These are phyloP conservation scores for Penicillium pancosmium DNA, from an alignment of 495 filamentous ascomycete genomes.

Conservation along the genomic window DNA sequence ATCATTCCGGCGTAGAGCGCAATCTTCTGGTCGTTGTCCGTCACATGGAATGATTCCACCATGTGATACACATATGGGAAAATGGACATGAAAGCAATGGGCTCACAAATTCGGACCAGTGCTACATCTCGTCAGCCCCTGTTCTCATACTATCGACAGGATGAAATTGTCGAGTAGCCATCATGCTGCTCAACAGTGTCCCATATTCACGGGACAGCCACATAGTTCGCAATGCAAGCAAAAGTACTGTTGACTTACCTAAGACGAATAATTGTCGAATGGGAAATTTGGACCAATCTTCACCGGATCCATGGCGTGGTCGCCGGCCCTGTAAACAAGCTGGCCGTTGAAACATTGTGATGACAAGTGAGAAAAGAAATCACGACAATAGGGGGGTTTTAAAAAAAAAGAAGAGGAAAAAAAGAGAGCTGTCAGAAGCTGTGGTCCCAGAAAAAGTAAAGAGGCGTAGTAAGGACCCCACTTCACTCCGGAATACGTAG, in stretches of 20 bases:
- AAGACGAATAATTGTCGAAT: slow-evolving; percentile 70
- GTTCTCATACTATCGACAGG: neutral
- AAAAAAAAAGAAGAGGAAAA: slow-evolving; percentile 7
- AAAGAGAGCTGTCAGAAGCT: slow-evolving; percentile 7
- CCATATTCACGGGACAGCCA: slow-evolving; percentile 6
- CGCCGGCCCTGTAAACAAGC: slow-evolving; percentile 41
- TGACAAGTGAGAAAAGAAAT: slow-evolving; percentile 2
- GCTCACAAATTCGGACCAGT: slow-evolving; percentile 93
- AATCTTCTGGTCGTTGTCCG: slow-evolving; percentile 75
- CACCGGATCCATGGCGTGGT: slow-evolving; percentile 30
- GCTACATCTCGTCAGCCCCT: slow-evolving; percentile 60
- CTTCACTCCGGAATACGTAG: slow-evolving; percentile 19
- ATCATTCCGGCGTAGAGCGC: slow-evolving; percentile 95
- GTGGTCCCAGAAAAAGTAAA: neutral
- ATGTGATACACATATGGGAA: slow-evolving; percentile 99
- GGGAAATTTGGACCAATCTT: slow-evolving; percentile 50
- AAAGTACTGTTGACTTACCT: slow-evolving; percentile 53
- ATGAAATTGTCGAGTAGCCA: neutral
- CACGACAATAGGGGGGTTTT: neutral
- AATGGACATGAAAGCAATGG: slow-evolving; percentile 99
- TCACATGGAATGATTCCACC: slow-evolving; percentile 88
- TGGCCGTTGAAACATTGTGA: slow-evolving; percentile 42
- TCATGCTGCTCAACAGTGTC: neutral
- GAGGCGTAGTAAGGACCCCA: slow-evolving; percentile 15
- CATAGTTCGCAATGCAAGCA: slow-evolving; percentile 29